phyloP scores from a whole-genome alignment of 2,329 filamentous ascomycete species.

The Epichloe sibirici region DNA sequence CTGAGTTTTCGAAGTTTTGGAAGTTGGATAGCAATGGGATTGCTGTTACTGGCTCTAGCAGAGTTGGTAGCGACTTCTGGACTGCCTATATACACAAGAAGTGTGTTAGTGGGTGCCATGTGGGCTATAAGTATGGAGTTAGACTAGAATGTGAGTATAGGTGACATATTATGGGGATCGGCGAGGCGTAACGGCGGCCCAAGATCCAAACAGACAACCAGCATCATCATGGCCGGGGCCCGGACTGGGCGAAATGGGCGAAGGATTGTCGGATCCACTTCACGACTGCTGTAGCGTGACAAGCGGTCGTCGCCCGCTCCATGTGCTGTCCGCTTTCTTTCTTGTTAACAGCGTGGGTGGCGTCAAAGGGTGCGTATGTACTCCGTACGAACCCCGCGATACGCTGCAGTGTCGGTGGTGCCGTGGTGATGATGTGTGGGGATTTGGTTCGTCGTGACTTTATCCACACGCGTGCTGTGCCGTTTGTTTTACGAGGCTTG shows the following conservation, averaged over 20 bases:
- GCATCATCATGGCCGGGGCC: constrained; percentile 4
- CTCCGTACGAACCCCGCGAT: not conserved
- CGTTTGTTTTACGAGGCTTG: not conserved
- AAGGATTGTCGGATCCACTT: constrained; percentile 8
- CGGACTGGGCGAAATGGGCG: not conserved
- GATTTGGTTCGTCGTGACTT: not conserved
- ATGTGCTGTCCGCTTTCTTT: not conserved
- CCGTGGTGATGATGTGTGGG: not conserved
- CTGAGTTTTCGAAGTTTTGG: constrained; percentile 29
- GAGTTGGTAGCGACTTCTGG: constrained; percentile 8
- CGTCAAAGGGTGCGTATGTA: not conserved
- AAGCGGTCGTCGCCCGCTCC: not conserved
- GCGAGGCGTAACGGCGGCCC: not conserved
- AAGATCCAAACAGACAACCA: constrained; percentile 3
- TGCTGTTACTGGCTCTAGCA: constrained; percentile 18
- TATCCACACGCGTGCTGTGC: constrained; percentile 1
- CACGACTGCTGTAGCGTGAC: constrained; percentile 3
- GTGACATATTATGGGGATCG: constrained; percentile 5
- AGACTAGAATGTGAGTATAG: not conserved
- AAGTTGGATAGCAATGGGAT: constrained; percentile 42
- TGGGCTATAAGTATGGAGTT: not conserved
- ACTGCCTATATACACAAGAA: constrained; percentile 1
- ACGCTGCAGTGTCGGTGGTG: not conserved
- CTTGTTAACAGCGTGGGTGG: not conserved
- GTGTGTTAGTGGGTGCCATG: not conserved